Base-by-base conservation (phyloP, 768 basidiomycete species). In the Boletus tomentosulus region DNA sequence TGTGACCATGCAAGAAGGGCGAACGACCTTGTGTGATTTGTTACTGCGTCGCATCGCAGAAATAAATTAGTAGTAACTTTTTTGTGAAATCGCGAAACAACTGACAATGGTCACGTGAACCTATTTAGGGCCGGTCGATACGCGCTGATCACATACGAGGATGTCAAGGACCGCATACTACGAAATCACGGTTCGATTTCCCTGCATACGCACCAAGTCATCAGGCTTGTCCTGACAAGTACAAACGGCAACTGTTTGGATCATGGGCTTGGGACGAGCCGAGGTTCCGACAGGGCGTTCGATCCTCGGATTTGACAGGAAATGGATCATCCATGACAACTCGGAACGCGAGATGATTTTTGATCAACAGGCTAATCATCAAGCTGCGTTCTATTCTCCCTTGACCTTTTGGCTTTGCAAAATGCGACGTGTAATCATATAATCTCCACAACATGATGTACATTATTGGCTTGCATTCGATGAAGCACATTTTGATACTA, bases 1-100 rank as follows among this genome's bases (percentile, higher is more conserved):
- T 48, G 19, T 56, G 38, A 27, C 4, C 0, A 11, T 27, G 37
- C 8, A 12, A 16, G 19, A 28, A 24, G 48, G 3, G 30, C 2
- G 38, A 54, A 58, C 3, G 55, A 80, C 86, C 73, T 86, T 88
- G 71, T 75, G 76, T 6, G 85, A 87, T 65, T 85, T 86, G 71
- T 87, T 87, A 13, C 73, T 70, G 51, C 84, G 75, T 55, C 85
- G 76, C 62, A 71, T 75, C 76, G 53, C 53, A 54, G 57, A 55
- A 57, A 53, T 52, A 16, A 48, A 51, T 44, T 38, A 28, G 19
- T 19, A 19, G 19, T 19, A 19, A 19, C 19, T 19, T 19, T 19
- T 19, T 19, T 50, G 45, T 47, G 43, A 8, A 41, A 11, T 38
- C 44, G 33, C 28, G 28, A 44, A 51, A 30, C 46, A 47, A 46